Conservation (phyloP, 2,329 filamentous ascomycete genomes). For the Fusarium sulawesiense region DNA sequence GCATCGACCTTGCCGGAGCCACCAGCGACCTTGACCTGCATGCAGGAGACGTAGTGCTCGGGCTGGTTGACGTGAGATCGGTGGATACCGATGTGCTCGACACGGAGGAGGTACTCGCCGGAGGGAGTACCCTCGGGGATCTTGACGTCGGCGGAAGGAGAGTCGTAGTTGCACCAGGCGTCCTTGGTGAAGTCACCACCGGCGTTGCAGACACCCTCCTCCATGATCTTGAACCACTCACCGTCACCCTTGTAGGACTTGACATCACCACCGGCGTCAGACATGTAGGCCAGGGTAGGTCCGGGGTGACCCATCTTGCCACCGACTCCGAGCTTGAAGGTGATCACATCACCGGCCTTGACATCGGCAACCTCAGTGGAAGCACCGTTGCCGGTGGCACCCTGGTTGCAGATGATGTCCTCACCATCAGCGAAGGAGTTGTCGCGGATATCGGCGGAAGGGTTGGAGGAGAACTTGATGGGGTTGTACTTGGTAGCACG, state of each 20-base stretch:
- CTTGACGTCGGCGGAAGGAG: slow-evolving; percentile 14
- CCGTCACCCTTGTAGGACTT: slow-evolving; percentile 25
- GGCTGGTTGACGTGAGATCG: slow-evolving; percentile 27
- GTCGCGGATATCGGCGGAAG: slow-evolving; percentile 20
- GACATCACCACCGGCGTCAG: slow-evolving; percentile 9
- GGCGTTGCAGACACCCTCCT: slow-evolving; percentile 27
- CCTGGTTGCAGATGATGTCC: slow-evolving; percentile 28
- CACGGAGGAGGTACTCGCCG: slow-evolving; percentile 27
- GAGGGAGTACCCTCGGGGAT: slow-evolving; percentile 20
- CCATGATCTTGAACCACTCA: slow-evolving; percentile 28
- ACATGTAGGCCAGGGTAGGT: slow-evolving; percentile 30
- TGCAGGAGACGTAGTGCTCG: slow-evolving; percentile 27
- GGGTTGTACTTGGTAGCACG: slow-evolving; percentile 28
- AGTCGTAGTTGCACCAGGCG: slow-evolving; percentile 29
- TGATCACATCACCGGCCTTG: slow-evolving; percentile 27
- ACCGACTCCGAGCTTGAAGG: slow-evolving; percentile 24
- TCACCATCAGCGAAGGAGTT: slow-evolving; percentile 26
- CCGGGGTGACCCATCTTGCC: slow-evolving; percentile 20
- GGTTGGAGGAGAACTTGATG: slow-evolving; percentile 33
- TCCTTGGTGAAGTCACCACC: slow-evolving; percentile 26
- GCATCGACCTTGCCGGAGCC: slow-evolving; percentile 18
- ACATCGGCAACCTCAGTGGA: slow-evolving; percentile 12
- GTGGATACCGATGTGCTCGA: slow-evolving; percentile 26
- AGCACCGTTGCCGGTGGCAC: slow-evolving; percentile 1
- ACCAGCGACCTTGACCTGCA: slow-evolving; percentile 24